Conservation (phyloP, 2,329 filamentous ascomycete species). For the Alternaria dauci region DNA sequence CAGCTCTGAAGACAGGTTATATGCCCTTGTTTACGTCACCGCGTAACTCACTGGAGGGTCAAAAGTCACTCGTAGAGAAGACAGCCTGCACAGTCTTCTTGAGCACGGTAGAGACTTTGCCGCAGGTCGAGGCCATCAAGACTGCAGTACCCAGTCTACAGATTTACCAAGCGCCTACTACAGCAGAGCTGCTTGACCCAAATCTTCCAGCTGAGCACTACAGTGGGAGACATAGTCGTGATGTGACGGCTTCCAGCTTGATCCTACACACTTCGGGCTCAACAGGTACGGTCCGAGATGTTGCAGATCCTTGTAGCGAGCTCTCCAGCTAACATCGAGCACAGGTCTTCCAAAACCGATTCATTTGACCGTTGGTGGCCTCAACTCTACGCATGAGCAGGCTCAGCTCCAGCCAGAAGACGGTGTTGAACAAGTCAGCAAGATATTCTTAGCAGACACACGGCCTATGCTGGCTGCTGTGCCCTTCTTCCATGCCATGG, state of each 20-base stretch:
- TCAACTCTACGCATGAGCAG: constrained; percentile 4
- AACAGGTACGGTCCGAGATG: background rate
- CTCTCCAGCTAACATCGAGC: background rate
- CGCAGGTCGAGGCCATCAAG: background rate
- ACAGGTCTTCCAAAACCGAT: constrained; percentile 9
- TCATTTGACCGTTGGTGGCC: background rate
- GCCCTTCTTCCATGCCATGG: constrained; percentile 12
- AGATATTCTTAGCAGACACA: background rate
- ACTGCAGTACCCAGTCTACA: background rate
- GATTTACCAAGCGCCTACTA: background rate
- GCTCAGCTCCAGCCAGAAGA: background rate
- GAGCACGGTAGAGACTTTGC: constrained; percentile 1
- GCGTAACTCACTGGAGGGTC: constrained; percentile 3
- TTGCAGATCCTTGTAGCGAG: too few species aligned
- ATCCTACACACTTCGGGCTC: constrained; percentile 13
- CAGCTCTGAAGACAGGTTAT: constrained; percentile 7
- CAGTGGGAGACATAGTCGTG: background rate
- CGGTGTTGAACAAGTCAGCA: background rate
- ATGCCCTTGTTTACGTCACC: constrained; percentile 8
- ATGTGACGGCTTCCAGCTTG: background rate
- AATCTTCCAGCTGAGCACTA: background rate
- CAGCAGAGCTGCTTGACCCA: background rate
- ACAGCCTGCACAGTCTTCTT: constrained; percentile 3
- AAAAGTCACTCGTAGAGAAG: constrained; percentile 1
- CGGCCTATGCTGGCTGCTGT: background rate